Evolutionary conservation across 805 yeast species (phyloP).

Genomic region (Kodamaea laetipori): DNA sequence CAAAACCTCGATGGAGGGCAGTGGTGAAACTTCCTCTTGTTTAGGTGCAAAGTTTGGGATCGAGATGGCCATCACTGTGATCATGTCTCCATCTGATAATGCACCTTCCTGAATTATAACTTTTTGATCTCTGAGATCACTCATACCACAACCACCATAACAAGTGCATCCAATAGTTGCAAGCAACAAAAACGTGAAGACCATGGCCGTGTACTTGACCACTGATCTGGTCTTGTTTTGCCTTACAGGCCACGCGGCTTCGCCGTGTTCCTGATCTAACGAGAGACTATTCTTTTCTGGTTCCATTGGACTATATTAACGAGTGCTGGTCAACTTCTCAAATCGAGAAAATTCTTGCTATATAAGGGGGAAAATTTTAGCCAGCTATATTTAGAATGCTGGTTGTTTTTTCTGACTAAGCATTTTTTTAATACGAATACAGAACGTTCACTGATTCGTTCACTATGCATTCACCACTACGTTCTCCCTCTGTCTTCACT

Average conservation of each 20-base stretch:
- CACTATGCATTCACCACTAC: too few relatives aligned
- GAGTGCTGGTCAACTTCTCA: neutral
- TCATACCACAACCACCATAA: neutral
- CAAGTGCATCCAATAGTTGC: neutral
- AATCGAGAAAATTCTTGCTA: too few relatives aligned
- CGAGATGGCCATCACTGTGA: too few relatives aligned
- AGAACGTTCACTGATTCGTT: neutral
- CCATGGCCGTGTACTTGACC: neutral
- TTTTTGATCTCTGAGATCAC: too few relatives aligned
- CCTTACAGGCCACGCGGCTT: neutral
- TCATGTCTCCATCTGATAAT: too few relatives aligned
- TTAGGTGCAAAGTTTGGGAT: too few relatives aligned
- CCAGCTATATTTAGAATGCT: conserved; percentile 1
- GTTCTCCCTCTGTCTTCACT: too few relatives aligned
- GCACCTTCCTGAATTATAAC: too few relatives aligned
- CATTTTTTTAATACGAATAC: neutral
- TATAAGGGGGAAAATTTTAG: too few relatives aligned
- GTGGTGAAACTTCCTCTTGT: too few relatives aligned
- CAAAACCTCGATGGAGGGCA: too few relatives aligned
- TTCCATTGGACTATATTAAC: neutral
- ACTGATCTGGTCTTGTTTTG: conserved; percentile 9
- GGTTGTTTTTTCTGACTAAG: neutral
- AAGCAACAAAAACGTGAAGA: neutral
- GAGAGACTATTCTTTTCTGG: neutral
- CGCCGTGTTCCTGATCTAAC: conserved; percentile 9